phyloP scores from a whole-genome alignment of 352 stramenopile genomes.

The Phytophthora megakarya region DNA sequence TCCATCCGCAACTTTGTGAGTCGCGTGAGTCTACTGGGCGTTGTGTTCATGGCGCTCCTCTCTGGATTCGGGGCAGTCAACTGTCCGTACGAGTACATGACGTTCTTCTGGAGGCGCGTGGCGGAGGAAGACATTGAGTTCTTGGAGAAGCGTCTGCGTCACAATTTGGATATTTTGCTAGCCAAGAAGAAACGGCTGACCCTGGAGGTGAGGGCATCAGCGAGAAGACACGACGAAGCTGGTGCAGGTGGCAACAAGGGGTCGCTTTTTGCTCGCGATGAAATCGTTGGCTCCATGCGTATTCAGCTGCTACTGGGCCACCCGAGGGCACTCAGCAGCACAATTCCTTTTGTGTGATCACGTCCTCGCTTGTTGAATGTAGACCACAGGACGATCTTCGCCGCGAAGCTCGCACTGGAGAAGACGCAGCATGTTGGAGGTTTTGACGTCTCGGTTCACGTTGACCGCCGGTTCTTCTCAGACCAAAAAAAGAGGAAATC shows the following conservation, averaged over 20 bases:
- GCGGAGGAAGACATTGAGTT: conserved; percentile 85
- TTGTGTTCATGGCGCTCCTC: conserved; percentile 84
- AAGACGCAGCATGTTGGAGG: not conserved
- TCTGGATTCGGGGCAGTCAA: conserved; percentile 86
- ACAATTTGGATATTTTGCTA: conserved; percentile 84
- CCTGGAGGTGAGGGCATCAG: conserved; percentile 50
- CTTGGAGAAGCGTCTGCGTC: conserved; percentile 74
- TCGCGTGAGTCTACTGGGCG: conserved; percentile 76
- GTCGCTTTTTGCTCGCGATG: conserved; percentile 45
- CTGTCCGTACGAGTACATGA: conserved; percentile 87
- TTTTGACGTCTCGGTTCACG: not conserved
- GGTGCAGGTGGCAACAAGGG: conserved; percentile 11
- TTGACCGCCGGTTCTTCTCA: not conserved
- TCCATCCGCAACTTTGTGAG: conserved; percentile 85
- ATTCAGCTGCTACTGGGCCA: conserved; percentile 2
- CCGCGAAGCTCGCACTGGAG: not conserved
- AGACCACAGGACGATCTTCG: not conserved
- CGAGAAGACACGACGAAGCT: conserved; percentile 33
- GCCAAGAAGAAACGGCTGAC: conserved; percentile 83
- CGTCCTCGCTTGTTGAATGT: not conserved
- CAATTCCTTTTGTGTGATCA: not conserved
- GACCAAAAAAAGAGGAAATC: not conserved
- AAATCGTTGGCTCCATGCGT: no score
- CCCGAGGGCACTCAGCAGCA: not conserved
- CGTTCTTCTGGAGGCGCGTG: conserved; percentile 79